Conservation (phyloP, 2,329 filamentous ascomycete genomes). For the Talaromyces pinophilus region DNA sequence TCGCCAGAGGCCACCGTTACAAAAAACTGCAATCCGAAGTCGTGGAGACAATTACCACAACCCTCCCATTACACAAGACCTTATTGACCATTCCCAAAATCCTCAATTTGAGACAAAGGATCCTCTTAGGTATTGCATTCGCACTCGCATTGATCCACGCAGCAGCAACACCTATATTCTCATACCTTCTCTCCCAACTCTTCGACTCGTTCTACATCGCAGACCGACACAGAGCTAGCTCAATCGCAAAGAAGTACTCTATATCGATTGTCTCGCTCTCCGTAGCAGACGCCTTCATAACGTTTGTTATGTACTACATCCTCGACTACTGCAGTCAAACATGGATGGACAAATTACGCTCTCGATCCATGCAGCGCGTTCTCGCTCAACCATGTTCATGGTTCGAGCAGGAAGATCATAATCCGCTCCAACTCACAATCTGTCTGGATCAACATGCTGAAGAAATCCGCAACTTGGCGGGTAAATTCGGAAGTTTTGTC, state of each 20-base stretch:
- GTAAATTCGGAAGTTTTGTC: constrained; percentile 71
- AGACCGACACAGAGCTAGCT: constrained; percentile 48
- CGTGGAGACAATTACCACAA: background rate
- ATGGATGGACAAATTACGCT: constrained; percentile 74
- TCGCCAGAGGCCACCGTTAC: background rate
- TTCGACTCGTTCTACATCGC: constrained; percentile 66
- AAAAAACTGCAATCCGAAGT: background rate
- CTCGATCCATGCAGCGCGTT: constrained; percentile 67
- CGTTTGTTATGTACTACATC: constrained; percentile 68
- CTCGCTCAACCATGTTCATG: constrained; percentile 75
- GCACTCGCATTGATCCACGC: constrained; percentile 65
- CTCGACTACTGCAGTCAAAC: constrained; percentile 70
- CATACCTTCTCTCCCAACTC: constrained; percentile 72
- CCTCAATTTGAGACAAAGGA: constrained; percentile 55
- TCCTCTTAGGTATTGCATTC: constrained; percentile 62
- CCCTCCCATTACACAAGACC: constrained; percentile 54
- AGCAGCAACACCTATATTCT: constrained; percentile 70
- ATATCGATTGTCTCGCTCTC: constrained; percentile 69
- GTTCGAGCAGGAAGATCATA: constrained; percentile 72
- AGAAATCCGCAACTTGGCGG: constrained; percentile 81
- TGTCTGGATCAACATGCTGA: constrained; percentile 80
- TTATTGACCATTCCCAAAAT: constrained; percentile 70
- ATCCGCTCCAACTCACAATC: constrained; percentile 63
- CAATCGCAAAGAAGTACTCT: constrained; percentile 64
- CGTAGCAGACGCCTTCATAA: constrained; percentile 63